Evolutionary conservation across 257 asterid genomes (phyloP).

Genomic region (Henckelia pumila): DNA sequence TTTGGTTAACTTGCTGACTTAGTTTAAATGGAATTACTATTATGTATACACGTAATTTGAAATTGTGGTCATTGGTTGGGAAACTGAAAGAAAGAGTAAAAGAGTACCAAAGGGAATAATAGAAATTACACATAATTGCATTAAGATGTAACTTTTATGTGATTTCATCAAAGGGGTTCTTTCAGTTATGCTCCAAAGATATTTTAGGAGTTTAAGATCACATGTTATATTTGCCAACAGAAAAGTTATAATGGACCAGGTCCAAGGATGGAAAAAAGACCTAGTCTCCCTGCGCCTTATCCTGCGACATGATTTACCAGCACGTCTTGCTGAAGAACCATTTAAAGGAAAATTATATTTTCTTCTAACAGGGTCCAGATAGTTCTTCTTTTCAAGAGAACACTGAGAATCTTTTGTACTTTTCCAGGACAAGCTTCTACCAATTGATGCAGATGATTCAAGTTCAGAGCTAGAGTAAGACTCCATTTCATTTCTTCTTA

Average conservation of each 20-base stretch:
- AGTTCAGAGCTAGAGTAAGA: conserved; percentile 69
- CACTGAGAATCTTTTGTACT: conserved; percentile 56
- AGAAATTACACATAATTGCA: neutral
- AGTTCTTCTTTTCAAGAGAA: conserved; percentile 53
- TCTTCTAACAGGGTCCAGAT: conserved; percentile 55
- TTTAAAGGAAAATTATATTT: conserved; percentile 54
- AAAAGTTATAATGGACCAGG: conserved; percentile 9
- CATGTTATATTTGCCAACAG: neutral
- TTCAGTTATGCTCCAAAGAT: neutral
- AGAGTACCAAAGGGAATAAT: neutral
- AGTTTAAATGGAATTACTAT: conserved; percentile 10
- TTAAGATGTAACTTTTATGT: neutral
- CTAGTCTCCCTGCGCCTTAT: conserved; percentile 69
- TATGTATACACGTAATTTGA: conserved; percentile 2
- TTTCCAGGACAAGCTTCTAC: conserved; percentile 86
- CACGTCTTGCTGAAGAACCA: conserved; percentile 53
- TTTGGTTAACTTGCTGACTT: neutral
- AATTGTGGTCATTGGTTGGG: neutral
- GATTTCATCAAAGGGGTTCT: neutral
- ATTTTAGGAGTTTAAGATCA: neutral
- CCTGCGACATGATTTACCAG: conserved; percentile 85
- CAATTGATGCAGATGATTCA: conserved; percentile 67
- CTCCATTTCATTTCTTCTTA: conserved; percentile 46
- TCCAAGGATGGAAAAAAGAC: conserved; percentile 36
- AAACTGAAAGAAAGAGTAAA: conserved; percentile 2